Base-by-base conservation (phyloP, 345 rosid genomes). In the Lepidium sativum region DNA sequence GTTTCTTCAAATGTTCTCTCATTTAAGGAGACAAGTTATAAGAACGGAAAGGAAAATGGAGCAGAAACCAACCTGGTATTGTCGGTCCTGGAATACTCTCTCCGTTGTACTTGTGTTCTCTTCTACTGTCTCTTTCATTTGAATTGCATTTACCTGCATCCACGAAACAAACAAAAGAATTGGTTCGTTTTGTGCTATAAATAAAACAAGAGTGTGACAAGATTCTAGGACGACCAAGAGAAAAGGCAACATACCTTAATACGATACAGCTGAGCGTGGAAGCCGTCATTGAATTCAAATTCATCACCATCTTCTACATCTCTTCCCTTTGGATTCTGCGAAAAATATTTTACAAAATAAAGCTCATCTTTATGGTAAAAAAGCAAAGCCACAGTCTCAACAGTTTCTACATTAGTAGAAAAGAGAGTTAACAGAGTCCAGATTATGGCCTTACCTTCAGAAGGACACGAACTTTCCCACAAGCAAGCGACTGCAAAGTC, bases 111-210 rank as follows among this genome's bases (percentile, higher is more conserved):
- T 90, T 40, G 96, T 85, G 78, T 90, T 90, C 80, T 94, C 99
- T 71, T 94, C 99, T 35, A 94, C 99, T 0, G 97, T 94, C 81
- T 94, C 99, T 84, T 94, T 94, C 99, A 94, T 86, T 76, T 94
- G 99, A 81, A 94, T 94, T 31, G 97, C 96, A 82, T 94, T 94
- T 10, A 94, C 99, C 99, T 94, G 80, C 80, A 79, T 53, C 56
- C 74, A 57, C 31, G 48, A 14, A 25, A 38, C 17, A 38, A 56
- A 55, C 23, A 16, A 17, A 43, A 69, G 18, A 27, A 31, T 34
- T 47, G 31, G 54, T 9, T 37, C 23, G 17, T 40, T 41, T 47
- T 58, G 44, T 5, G 39, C n/a, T 27, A 13, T 2, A 37, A 25
- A 7, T 45, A 8, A 21, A 33, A 65, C n/a, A 29, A 34, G 29